Percentiles rank a stretch among this genome's conserved stretches.
phyloP scores from a whole-genome alignment of 352 stramenopile species.

The Phytophthora parvispora region DNA sequence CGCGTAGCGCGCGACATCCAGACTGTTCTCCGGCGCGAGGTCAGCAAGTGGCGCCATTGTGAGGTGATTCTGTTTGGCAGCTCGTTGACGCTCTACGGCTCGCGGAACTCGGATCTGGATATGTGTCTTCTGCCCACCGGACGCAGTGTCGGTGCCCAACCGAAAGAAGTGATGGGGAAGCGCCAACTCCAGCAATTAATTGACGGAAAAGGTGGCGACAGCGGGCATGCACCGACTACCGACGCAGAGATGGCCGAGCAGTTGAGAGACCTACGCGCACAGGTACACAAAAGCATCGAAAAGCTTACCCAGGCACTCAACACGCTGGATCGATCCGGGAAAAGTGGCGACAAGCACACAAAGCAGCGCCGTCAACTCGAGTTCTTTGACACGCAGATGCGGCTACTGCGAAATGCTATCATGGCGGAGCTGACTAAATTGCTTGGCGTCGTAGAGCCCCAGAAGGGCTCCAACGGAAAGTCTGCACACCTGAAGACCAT shows the following conservation, averaged over 20 bases:
- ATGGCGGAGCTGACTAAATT: slow-evolving; percentile 27
- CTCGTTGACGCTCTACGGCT: slow-evolving; percentile 81
- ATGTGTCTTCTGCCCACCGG: slow-evolving; percentile 67
- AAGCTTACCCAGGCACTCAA: slow-evolving; percentile 56
- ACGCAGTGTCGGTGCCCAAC: neutral
- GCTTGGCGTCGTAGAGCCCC: slow-evolving; percentile 4
- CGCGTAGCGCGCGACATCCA: slow-evolving; percentile 57
- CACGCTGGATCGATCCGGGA: slow-evolving; percentile 33
- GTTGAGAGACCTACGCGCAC: slow-evolving; percentile 50
- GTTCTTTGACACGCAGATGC: slow-evolving; percentile 57
- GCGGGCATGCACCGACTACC: slow-evolving; percentile 16
- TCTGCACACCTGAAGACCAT: slow-evolving; percentile 42
- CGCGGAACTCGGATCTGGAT: slow-evolving; percentile 78
- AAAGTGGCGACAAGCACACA: slow-evolving; percentile 34
- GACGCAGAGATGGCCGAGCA: slow-evolving; percentile 27
- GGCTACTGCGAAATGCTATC: slow-evolving; percentile 45
- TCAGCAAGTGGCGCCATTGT: slow-evolving; percentile 60
- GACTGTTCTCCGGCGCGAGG: slow-evolving; percentile 44
- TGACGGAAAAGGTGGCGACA: slow-evolving; percentile 24
- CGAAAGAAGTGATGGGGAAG: slow-evolving; percentile 39
- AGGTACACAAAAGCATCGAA: slow-evolving; percentile 61
- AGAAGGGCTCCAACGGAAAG: slow-evolving; percentile 20
- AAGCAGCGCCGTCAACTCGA: slow-evolving; percentile 50
- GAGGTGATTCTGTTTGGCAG: slow-evolving; percentile 79
- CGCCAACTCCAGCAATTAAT: slow-evolving; percentile 60